Conservation (phyloP, 495 filamentous ascomycete genomes). For the Lasiosphaeria miniovina region DNA sequence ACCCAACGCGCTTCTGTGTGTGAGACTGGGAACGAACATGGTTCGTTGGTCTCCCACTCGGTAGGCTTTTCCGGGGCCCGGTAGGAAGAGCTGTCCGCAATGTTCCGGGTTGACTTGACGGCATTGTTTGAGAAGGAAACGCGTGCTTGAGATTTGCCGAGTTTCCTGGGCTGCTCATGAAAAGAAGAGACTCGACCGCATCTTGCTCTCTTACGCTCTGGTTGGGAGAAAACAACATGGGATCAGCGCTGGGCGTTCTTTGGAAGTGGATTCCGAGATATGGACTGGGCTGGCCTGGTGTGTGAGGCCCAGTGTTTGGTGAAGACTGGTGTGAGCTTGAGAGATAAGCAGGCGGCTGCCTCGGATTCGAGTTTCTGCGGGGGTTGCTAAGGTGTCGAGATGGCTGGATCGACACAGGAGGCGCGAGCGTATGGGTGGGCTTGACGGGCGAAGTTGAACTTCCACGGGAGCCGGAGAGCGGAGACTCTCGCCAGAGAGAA, state of each 20-base stretch:
- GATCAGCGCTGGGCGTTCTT: conserved; percentile 62
- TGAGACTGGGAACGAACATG: conserved; percentile 33
- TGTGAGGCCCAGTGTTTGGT: conserved; percentile 34
- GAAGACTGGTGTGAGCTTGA: conserved; percentile 35
- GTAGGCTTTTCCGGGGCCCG: conserved; percentile 44
- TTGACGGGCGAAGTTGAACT: conserved; percentile 30
- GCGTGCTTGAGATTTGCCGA: conserved; percentile 56
- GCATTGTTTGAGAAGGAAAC: conserved; percentile 39
- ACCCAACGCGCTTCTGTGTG: conserved; percentile 42
- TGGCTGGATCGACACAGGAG: conserved; percentile 35
- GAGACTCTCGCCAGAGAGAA: conserved; percentile 17
- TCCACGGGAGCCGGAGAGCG: conserved; percentile 15
- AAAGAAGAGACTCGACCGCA: conserved; percentile 80
- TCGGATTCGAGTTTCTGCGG: conserved; percentile 39
- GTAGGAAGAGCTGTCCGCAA: conserved; percentile 42
- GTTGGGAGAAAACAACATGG: conserved; percentile 50
- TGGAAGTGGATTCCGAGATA: conserved; percentile 28
- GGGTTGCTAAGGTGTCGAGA: conserved; percentile 27
- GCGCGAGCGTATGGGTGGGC: conserved; percentile 31
- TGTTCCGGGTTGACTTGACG: conserved; percentile 15
- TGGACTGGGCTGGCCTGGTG: conserved; percentile 39
- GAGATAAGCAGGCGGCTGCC: conserved; percentile 37
- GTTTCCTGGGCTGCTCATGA: conserved; percentile 83
- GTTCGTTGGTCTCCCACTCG: conserved; percentile 39
- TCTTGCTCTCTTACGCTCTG: conserved; percentile 68